A percentile compares a stretch with the other conserved stretches of the same genome.
phyloP scores from a whole-genome alignment of 208 protist species.

The Tritrichomonas foetus region DNA sequence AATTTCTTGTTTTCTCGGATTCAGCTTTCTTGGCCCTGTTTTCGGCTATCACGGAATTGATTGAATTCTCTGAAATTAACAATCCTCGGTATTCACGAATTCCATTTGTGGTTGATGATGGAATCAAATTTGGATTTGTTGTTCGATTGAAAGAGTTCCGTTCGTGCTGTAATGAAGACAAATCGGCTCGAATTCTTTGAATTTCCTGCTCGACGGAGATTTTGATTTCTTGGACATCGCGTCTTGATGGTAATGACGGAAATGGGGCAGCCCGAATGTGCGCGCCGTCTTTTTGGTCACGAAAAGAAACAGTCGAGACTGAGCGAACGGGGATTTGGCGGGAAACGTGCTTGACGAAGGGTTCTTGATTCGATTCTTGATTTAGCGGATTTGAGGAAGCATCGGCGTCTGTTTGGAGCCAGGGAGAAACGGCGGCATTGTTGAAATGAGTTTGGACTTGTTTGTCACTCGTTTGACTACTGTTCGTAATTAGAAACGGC shows the following conservation, averaged over 20 bases:
- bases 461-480: no score
- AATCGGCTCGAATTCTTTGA: background rate
- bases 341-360: no score
- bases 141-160: background rate
- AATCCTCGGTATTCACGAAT: slow-evolving; percentile 4
- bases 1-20: background rate
- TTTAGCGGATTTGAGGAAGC: no score
- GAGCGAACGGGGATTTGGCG: background rate
- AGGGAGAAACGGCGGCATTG: no score
- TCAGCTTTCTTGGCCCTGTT: background rate
- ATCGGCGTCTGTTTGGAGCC: no score
- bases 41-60: background rate
- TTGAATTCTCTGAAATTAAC: background rate
- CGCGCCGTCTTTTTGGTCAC: background rate
- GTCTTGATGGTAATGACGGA: background rate
- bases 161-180: background rate
- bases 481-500: no score
- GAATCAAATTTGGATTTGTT: background rate
- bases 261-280: background rate
- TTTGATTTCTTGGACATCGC: background rate
- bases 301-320: background rate
- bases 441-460: no score
- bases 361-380: no score
- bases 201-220: background rate
- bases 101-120: background rate